Conservation (phyloP, 2,329 filamentous ascomycete species). For the Neofusicoccum umdonicola region DNA sequence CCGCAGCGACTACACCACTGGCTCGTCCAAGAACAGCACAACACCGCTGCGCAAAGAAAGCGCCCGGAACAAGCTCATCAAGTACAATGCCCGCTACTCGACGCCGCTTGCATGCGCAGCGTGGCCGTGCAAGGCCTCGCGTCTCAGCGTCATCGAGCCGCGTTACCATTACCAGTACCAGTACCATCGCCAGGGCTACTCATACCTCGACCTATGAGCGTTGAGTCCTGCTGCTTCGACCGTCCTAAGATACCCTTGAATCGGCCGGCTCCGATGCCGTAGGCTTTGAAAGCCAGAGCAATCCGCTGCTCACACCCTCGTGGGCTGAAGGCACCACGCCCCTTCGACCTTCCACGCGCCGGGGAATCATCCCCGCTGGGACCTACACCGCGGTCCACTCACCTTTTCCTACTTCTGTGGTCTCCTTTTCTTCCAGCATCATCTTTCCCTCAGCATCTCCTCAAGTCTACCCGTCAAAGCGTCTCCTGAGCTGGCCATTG, state of each 20-base stretch:
- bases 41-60: background rate
- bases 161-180: background rate
- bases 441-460: too few relatives aligned
- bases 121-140: constrained; percentile 1
- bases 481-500: too few relatives aligned
- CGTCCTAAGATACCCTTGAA: background rate
- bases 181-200: background rate
- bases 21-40: background rate
- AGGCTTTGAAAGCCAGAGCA: too few relatives aligned
- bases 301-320: too few relatives aligned
- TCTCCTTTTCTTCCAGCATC: too few relatives aligned
- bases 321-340: too few relatives aligned
- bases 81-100: constrained; percentile 9
- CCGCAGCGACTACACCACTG: background rate
- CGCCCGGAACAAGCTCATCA: constrained; percentile 1
- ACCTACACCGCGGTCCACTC: too few relatives aligned
- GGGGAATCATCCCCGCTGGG: too few relatives aligned
- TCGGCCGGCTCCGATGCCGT: too few relatives aligned
- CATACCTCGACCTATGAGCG: constrained; percentile 1
- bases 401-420: too few relatives aligned
- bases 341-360: too few relatives aligned
- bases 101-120: constrained; percentile 5
- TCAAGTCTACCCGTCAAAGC: too few relatives aligned
- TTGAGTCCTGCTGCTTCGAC: background rate
- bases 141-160: background rate